phyloP scores from a whole-genome alignment of 768 basidiomycete species.

The Tricholoma saponaceum region DNA sequence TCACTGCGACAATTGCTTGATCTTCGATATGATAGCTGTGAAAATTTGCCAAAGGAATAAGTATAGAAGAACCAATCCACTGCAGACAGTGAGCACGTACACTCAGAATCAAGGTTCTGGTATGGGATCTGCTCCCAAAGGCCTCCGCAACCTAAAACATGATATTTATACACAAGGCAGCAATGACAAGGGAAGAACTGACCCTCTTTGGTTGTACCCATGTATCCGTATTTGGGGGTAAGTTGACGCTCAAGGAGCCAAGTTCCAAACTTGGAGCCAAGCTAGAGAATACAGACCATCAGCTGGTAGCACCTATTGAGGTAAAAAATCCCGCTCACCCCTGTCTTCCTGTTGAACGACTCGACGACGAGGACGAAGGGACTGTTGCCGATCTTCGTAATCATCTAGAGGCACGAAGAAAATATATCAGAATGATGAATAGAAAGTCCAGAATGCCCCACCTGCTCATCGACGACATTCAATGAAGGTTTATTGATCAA shows the following conservation, averaged over 20 bases:
- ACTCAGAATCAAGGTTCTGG: slow-evolving; percentile 77
- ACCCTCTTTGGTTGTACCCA: slow-evolving; percentile 77
- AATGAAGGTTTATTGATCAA: slow-evolving; percentile 84
- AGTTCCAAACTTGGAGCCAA: slow-evolving; percentile 81
- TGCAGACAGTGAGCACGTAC: slow-evolving; percentile 36
- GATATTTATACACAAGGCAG: not conserved
- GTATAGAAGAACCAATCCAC: not conserved
- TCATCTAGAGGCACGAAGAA: slow-evolving; percentile 32
- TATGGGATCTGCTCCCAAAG: slow-evolving; percentile 81
- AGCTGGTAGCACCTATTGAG: not conserved
- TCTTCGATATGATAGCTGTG: slow-evolving; percentile 47
- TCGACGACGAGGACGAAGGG: slow-evolving; percentile 84
- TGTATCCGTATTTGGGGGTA: slow-evolving; percentile 77
- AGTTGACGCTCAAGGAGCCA: slow-evolving; percentile 82
- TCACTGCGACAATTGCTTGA: slow-evolving; percentile 42
- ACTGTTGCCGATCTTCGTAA: slow-evolving; percentile 67
- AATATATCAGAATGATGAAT: not conserved
- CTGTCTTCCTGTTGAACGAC: slow-evolving; percentile 86
- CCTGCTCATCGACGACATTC: slow-evolving; percentile 81
- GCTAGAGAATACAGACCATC: slow-evolving; percentile 27
- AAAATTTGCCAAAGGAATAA: slow-evolving; percentile 13
- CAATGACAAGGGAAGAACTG: slow-evolving; percentile 10
- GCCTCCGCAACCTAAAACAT: slow-evolving; percentile 45
- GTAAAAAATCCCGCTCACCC: slow-evolving; percentile 32
- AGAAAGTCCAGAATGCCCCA: slow-evolving; percentile 15